These are phyloP conservation scores for Fomitopsis pulvina DNA, from an alignment of 768 basidiomycete species.

Conservation along the genomic window DNA sequence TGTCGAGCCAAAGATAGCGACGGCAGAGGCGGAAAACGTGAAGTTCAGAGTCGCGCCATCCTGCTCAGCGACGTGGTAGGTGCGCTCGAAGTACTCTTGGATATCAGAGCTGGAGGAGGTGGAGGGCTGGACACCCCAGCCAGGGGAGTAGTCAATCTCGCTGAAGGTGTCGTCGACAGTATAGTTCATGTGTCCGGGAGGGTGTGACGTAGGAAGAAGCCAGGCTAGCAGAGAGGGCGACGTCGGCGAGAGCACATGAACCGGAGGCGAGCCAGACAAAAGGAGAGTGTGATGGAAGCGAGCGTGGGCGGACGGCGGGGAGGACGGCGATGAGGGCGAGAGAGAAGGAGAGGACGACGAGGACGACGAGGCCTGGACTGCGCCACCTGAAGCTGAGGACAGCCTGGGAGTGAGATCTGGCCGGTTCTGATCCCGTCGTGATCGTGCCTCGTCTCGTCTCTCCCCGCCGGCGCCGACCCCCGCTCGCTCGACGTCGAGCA, in stretches of 20 bases:
- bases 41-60: conserved; percentile 19
- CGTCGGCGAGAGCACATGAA: background rate
- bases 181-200: conserved; percentile 16
- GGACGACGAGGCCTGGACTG: background rate
- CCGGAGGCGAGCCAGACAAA: background rate
- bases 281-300: background rate
- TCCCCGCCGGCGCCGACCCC: background rate
- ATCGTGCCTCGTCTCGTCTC: background rate
- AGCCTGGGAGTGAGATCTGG: background rate
- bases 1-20: conserved; percentile 23
- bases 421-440: background rate
- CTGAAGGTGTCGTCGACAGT: conserved; percentile 24
- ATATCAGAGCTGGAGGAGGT: conserved; percentile 12
- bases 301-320: background rate
- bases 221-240: background rate
- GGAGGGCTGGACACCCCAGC: conserved; percentile 20
- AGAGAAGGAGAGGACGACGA: background rate
- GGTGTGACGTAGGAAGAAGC: background rate
- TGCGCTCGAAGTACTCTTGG: conserved; percentile 17
- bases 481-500: background rate
- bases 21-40: conserved; percentile 14
- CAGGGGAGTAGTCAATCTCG: conserved; percentile 16
- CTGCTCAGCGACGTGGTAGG: conserved; percentile 21
- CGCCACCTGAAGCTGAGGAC: background rate
- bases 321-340: background rate